A percentile compares a stretch with the other conserved stretches of the same genome.
phyloP scores from a whole-genome alignment of 768 basidiomycete genomes.

The Serpula lacrymans region DNA sequence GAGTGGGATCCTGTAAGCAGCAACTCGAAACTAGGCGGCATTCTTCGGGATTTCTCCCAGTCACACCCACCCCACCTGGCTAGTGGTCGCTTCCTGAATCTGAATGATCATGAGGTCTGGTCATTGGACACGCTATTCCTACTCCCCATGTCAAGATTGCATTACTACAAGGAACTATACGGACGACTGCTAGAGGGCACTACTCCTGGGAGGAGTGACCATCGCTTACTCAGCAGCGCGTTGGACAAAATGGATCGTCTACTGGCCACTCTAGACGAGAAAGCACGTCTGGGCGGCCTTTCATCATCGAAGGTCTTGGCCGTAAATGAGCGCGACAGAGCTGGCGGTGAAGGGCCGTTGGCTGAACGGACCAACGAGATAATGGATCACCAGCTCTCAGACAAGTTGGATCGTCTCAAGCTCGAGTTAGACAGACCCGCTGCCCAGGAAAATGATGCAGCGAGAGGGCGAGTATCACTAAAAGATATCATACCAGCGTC shows the following conservation, averaged over 20 bases:
- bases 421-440: no score
- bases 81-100: slow-evolving; percentile 28
- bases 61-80: slow-evolving; percentile 55
- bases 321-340: not conserved
- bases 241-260: slow-evolving; percentile 77
- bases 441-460: no score
- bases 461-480: no score
- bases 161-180: slow-evolving; percentile 93
- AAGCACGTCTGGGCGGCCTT: slow-evolving; percentile 52
- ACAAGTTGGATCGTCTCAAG: no score
- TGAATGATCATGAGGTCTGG: slow-evolving; percentile 52
- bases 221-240: slow-evolving; percentile 74
- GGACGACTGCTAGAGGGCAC: slow-evolving; percentile 82
- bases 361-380: no score
- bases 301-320: no score
- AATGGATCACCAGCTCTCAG: no score
- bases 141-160: slow-evolving; percentile 78
- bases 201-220: slow-evolving; percentile 81
- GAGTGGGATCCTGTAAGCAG: slow-evolving; percentile 74
- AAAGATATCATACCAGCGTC: no score
- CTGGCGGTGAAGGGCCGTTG: no score
- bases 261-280: slow-evolving; percentile 61
- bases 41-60: slow-evolving; percentile 68
- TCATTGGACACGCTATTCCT: slow-evolving; percentile 86
- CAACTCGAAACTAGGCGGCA: slow-evolving; percentile 66